Evolutionary conservation across 2,329 filamentous ascomycete species (phyloP).

Genomic region (Aphanoascus verrucosus): DNA sequence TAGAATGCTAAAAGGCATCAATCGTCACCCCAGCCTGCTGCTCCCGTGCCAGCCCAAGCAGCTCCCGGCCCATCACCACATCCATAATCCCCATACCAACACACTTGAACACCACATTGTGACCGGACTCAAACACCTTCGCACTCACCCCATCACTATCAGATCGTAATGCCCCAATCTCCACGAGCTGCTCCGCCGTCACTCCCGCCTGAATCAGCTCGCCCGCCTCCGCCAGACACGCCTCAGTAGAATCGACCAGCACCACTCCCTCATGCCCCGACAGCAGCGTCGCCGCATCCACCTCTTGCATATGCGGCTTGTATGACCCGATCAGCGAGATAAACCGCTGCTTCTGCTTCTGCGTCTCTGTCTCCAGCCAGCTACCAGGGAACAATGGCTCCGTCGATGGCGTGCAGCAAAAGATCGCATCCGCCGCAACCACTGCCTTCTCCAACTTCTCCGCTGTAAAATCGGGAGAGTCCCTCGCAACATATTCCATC

Average conservation of each 20-base stretch:
- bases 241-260: conserved; percentile 50
- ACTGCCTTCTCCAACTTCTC: conserved; percentile 23
- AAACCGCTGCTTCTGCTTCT: conserved; percentile 28
- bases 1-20: conserved; percentile 26
- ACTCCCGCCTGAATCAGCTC: conserved; percentile 37
- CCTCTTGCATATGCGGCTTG: conserved; percentile 44
- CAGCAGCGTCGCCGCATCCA: conserved; percentile 37
- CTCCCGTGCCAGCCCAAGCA: conserved; percentile 30
- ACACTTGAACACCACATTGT: conserved; percentile 41
- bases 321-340: conserved; percentile 46
- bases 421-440: conserved; percentile 35
- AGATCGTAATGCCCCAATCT: conserved; percentile 33
- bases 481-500: conserved; percentile 10
- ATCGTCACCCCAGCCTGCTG: conserved; percentile 27
- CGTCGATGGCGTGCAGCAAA: conserved; percentile 41
- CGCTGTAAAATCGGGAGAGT: conserved; percentile 13
- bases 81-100: conserved; percentile 45
- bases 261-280: conserved; percentile 55
- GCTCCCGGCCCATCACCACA: conserved; percentile 35
- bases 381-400: conserved; percentile 34
- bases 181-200: conserved; percentile 29
- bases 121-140: conserved; percentile 11
- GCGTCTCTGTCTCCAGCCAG: conserved; percentile 21
- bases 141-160: background rate
- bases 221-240: conserved; percentile 38